These are phyloP conservation scores for Kalmusia sp. DNA, from an alignment of 2,329 filamentous ascomycete species.

Conservation along the genomic window DNA sequence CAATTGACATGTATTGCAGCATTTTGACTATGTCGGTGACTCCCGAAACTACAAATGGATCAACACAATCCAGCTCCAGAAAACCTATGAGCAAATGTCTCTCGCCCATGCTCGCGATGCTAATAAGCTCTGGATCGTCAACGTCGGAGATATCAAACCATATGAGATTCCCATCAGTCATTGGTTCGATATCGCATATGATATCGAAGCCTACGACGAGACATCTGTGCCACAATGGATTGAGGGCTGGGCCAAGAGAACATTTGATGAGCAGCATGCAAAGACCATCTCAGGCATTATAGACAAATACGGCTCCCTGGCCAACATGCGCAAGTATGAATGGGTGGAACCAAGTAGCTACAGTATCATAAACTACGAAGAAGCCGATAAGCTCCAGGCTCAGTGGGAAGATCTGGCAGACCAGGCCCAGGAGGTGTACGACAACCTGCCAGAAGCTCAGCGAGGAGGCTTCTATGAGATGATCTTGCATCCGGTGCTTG, in stretches of 20 bases:
- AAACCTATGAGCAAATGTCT: conserved; percentile 71
- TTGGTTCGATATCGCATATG: conserved; percentile 73
- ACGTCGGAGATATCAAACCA: conserved; percentile 71
- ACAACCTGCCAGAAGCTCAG: conserved; percentile 57
- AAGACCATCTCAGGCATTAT: conserved; percentile 60
- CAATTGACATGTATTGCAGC: conserved; percentile 45
- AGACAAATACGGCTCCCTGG: conserved; percentile 63
- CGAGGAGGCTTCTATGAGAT: conserved; percentile 69
- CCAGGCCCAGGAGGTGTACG: conserved; percentile 64
- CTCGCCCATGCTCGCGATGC: conserved; percentile 66
- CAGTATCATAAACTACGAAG: conserved; percentile 69
- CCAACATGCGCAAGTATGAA: conserved; percentile 68
- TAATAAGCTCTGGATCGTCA: conserved; percentile 70
- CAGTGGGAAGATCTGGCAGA: conserved; percentile 62
- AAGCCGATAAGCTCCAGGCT: conserved; percentile 64
- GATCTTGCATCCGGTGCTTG: conserved; percentile 66
- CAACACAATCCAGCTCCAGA: conserved; percentile 70
- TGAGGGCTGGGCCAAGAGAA: conserved; percentile 62
- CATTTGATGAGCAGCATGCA: conserved; percentile 61
- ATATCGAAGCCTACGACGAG: conserved; percentile 64
- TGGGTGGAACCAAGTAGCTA: conserved; percentile 65
- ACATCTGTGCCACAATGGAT: conserved; percentile 65
- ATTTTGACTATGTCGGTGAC: conserved; percentile 69
- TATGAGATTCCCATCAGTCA: conserved; percentile 71
- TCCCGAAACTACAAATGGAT: conserved; percentile 66